Evolutionary conservation across 495 filamentous ascomycete genomes (phyloP).

Genomic region (Lasiosphaeria miniovina): DNA sequence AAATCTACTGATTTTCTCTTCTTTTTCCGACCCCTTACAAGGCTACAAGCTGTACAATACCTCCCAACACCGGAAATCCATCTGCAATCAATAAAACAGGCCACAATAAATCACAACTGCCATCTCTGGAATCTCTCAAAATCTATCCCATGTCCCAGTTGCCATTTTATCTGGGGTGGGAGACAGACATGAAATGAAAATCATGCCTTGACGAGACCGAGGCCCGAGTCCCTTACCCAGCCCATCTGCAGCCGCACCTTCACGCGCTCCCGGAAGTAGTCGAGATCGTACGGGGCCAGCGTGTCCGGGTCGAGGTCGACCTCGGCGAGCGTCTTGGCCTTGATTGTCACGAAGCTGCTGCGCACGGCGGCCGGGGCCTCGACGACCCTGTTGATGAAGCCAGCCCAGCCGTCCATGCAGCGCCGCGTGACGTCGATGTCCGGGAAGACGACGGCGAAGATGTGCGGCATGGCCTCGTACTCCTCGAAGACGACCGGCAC

Average conservation of each 20-base stretch:
- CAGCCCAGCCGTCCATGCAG: slow-evolving; percentile 55
- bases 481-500: slow-evolving; percentile 67
- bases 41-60: too few species aligned
- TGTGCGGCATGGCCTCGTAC: slow-evolving; percentile 89
- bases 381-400: slow-evolving; percentile 53
- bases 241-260: slow-evolving; percentile 44
- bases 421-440: slow-evolving; percentile 42
- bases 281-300: slow-evolving; percentile 48
- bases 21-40: too few species aligned
- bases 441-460: slow-evolving; percentile 67
- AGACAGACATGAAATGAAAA: not conserved
- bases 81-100: too few species aligned
- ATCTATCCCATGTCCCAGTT: too few species aligned
- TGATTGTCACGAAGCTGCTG: slow-evolving; percentile 51
- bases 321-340: slow-evolving; percentile 55
- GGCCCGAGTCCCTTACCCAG: slow-evolving; percentile 10
- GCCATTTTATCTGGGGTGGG: too few species aligned
- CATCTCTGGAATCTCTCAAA: too few species aligned
- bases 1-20: too few species aligned
- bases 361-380: slow-evolving; percentile 34
- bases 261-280: slow-evolving; percentile 54
- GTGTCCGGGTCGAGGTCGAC: slow-evolving; percentile 49
- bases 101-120: too few species aligned
- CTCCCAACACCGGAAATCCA: too few species aligned
- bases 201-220: not conserved